Percentiles rank a stretch among this genome's conserved stretches.
phyloP scores from a whole-genome alignment of 768 basidiomycete species.

The Termitomyces eurrhizus region DNA sequence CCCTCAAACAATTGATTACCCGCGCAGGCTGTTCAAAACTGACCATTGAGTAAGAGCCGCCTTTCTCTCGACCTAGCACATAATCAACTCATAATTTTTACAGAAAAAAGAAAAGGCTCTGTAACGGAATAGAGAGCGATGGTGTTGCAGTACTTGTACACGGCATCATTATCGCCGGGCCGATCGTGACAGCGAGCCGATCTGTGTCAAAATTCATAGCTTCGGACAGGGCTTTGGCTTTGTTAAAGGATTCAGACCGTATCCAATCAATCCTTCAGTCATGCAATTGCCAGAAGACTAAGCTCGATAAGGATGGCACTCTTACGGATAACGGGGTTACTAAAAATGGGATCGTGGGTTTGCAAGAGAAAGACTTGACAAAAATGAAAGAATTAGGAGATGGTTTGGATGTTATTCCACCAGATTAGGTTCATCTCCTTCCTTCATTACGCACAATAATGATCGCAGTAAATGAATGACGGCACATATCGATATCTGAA shows the following conservation, averaged over 20 bases:
- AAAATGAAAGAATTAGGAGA: not conserved
- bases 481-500: not conserved
- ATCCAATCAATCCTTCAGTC: slow-evolving; percentile 38
- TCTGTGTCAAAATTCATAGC: slow-evolving; percentile 66
- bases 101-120: slow-evolving; percentile 20
- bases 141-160: slow-evolving; percentile 60
- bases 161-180: slow-evolving; percentile 50
- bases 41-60: slow-evolving; percentile 25
- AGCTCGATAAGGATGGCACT: slow-evolving; percentile 3
- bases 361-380: not conserved
- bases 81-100: not conserved
- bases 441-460: not conserved
- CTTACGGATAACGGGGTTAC: not conserved
- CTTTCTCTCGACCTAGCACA: not conserved
- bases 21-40: slow-evolving; percentile 48
- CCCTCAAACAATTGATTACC: slow-evolving; percentile 65
- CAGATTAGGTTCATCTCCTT: not conserved
- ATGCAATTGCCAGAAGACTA: slow-evolving; percentile 30
- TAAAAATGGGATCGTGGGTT: not conserved
- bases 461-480: not conserved
- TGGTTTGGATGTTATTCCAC: not conserved
- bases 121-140: slow-evolving; percentile 25
- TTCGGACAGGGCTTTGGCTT: slow-evolving; percentile 54
- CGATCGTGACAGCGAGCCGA: slow-evolving; percentile 53
- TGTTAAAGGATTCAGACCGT: slow-evolving; percentile 44